A percentile compares a stretch with the other conserved stretches of the same genome.
These are phyloP conservation scores for Hymenotorrendiella dingleyae DNA, from an alignment of 2,329 filamentous ascomycete species.

Conservation along the genomic window DNA sequence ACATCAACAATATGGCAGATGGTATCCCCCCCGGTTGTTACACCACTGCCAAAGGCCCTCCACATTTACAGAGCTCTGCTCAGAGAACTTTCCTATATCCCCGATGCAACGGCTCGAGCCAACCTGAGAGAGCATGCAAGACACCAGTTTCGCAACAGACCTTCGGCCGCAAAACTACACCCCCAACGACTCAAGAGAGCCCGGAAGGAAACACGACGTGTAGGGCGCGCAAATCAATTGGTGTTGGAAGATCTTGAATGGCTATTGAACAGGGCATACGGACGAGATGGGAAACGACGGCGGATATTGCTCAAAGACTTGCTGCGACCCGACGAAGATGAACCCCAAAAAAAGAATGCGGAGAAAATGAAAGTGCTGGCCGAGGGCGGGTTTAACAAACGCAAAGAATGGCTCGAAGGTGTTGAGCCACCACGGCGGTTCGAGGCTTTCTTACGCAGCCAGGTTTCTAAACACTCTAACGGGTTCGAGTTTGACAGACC, in stretches of 20 bases:
- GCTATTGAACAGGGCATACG: slow-evolving; percentile 46
- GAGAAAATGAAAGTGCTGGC: slow-evolving; percentile 35
- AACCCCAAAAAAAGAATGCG: slow-evolving; percentile 37
- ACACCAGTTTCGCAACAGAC: slow-evolving; percentile 1
- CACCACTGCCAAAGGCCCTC: too few species aligned
- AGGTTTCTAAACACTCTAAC: too few species aligned
- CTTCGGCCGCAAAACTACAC: neutral
- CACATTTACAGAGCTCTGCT: neutral
- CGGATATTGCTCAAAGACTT: slow-evolving; percentile 41
- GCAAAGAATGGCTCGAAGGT: neutral
- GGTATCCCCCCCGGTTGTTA: too few species aligned
- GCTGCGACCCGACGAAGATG: slow-evolving; percentile 27
- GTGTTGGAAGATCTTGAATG: slow-evolving; percentile 40
- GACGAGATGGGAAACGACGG: slow-evolving; percentile 45
- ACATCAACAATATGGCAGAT: too few species aligned
- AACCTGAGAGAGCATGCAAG: neutral
- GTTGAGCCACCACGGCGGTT: slow-evolving; percentile 15
- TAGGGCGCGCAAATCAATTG: slow-evolving; percentile 50
- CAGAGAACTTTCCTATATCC: neutral
- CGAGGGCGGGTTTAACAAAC: neutral
- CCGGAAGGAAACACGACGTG: slow-evolving; percentile 37
- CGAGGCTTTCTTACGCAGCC: slow-evolving; percentile 20
- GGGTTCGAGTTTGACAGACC: too few species aligned
- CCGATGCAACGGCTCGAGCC: slow-evolving; percentile 1
- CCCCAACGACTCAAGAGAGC: slow-evolving; percentile 34